phyloP scores from a whole-genome alignment of 2,329 filamentous ascomycete genomes.

The Fusarium pseudoanthophilum region DNA sequence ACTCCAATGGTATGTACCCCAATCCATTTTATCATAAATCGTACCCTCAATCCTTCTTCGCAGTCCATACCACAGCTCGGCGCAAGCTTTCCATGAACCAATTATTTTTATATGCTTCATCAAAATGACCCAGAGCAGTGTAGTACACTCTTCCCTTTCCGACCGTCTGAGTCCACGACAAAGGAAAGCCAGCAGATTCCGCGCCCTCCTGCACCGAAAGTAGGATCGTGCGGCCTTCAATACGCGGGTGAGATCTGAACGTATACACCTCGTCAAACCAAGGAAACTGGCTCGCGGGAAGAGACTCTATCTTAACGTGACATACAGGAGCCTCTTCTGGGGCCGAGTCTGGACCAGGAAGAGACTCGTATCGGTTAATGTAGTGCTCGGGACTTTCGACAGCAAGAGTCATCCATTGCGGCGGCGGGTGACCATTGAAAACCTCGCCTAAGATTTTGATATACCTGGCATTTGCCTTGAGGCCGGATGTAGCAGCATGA shows the following conservation, averaged over 20 bases:
- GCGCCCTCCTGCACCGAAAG: background rate
- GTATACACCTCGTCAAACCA: constrained; percentile 33
- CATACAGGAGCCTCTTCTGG: background rate
- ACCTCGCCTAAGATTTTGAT: constrained; percentile 16
- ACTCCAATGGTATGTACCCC: too few species aligned
- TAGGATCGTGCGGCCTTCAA: background rate
- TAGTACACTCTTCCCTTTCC: constrained; percentile 22
- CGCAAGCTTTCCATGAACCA: constrained; percentile 23
- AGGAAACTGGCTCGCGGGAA: background rate
- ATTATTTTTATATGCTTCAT: constrained; percentile 6
- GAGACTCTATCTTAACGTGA: background rate
- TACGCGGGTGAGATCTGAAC: constrained; percentile 10
- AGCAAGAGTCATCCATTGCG: constrained; percentile 9
- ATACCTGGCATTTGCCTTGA: background rate
- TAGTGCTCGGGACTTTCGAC: background rate
- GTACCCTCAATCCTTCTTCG: background rate
- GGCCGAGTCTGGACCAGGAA: background rate
- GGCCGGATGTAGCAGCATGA: constrained; percentile 19
- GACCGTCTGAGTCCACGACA: constrained; percentile 17
- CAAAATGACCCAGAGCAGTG: constrained; percentile 30
- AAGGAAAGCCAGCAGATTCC: background rate
- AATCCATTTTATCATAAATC: too few species aligned
- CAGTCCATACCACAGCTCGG: constrained; percentile 15
- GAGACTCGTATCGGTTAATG: background rate
- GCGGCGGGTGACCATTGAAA: constrained; percentile 16